Evolutionary conservation across 176 grass and related monocot species (phyloP).

Genomic region (Oryza meyeriana): DNA sequence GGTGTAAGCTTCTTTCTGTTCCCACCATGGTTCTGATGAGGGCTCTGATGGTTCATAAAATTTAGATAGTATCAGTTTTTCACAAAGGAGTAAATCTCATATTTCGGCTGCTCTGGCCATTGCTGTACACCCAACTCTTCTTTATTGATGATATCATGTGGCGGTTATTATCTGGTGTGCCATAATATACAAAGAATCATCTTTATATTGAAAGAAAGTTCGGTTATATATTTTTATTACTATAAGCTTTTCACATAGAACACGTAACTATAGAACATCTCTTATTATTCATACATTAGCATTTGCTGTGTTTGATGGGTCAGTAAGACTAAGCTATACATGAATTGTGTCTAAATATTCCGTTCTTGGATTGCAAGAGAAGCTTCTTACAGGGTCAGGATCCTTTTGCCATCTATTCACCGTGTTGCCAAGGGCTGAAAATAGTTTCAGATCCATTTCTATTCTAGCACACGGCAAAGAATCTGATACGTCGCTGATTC

Average conservation of each 20-base stretch:
- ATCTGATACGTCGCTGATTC: background rate
- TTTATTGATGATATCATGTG: too few relatives aligned
- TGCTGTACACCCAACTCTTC: background rate
- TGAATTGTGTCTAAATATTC: background rate
- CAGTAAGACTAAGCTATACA: constrained; percentile 9
- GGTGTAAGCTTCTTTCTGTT: background rate
- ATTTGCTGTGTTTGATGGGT: background rate
- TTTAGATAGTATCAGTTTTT: background rate
- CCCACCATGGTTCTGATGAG: background rate
- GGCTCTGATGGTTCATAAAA: background rate
- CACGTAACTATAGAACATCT: too few relatives aligned
- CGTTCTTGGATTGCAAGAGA: constrained; percentile 10
- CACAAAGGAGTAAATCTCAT: background rate
- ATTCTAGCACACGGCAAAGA: too few relatives aligned
- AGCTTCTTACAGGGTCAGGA: constrained; percentile 7
- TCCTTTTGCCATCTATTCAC: background rate
- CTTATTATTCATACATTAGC: background rate
- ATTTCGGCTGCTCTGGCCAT: too few relatives aligned
- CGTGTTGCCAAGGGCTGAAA: background rate
- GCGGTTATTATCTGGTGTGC: background rate
- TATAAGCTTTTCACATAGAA: background rate
- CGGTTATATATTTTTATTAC: background rate
- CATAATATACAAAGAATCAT: background rate
- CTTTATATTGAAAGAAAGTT: background rate
- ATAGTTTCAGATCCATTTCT: constrained; percentile 24